phyloP scores from a whole-genome alignment of 768 basidiomycete genomes.

The Naematelia aurantialba region DNA sequence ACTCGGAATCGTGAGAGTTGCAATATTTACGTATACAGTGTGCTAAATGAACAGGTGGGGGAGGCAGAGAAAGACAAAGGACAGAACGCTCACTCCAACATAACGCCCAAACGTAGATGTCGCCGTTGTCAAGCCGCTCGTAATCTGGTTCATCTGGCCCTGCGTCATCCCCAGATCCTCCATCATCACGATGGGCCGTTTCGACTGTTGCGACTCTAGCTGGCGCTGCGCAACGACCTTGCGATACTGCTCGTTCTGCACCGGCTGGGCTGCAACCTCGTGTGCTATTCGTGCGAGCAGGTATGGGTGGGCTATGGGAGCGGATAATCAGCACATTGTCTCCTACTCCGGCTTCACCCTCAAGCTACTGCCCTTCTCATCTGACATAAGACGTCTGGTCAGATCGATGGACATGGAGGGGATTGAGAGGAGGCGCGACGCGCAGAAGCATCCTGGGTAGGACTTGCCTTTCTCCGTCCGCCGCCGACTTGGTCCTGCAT shows the following conservation, averaged over 20 bases:
- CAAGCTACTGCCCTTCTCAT: too few relatives aligned
- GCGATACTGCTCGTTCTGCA: constrained; percentile 26
- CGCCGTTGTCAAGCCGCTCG: constrained; percentile 37
- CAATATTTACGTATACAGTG: too few relatives aligned
- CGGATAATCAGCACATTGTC: not conserved
- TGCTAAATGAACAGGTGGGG: not conserved
- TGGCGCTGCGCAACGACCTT: constrained; percentile 29
- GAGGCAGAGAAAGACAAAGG: not conserved
- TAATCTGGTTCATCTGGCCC: constrained; percentile 34
- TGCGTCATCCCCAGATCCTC: constrained; percentile 25
- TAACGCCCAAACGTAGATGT: constrained; percentile 21
- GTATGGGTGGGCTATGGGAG: constrained; percentile 27
- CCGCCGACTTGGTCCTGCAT: not conserved
- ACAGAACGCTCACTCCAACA: constrained; percentile 25
- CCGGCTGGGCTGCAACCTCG: constrained; percentile 34
- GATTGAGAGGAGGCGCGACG: too few relatives aligned
- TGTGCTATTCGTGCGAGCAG: constrained; percentile 35
- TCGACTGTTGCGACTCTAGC: constrained; percentile 29
- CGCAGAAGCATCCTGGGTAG: too few relatives aligned
- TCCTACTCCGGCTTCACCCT: not conserved
- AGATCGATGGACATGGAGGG: too few relatives aligned
- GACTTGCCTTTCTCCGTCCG: constrained; percentile 26
- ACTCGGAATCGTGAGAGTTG: not conserved
- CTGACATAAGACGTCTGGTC: too few relatives aligned
- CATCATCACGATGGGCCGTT: constrained; percentile 34